Conservation (phyloP, 164 flowering plant genomes). For the Macadamia integrifolia region DNA sequence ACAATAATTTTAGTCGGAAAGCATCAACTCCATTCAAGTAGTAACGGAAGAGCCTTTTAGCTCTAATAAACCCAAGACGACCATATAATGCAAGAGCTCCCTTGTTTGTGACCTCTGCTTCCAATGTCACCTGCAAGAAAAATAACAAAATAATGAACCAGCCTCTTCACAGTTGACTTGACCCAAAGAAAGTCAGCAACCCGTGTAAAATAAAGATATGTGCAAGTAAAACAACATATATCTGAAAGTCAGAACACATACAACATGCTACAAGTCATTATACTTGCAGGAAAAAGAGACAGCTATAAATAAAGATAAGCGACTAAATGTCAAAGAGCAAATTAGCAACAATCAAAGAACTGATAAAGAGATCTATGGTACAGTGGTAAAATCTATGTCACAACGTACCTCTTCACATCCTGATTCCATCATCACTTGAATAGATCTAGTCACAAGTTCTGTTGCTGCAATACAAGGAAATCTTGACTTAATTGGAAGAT, state of each 20-base stretch:
- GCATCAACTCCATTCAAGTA: conserved; percentile 98
- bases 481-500: conserved; percentile 8
- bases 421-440: conserved; percentile 89
- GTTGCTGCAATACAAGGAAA: conserved; percentile 61
- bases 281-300: too few relatives aligned
- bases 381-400: neutral
- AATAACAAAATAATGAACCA: neutral
- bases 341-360: too few relatives aligned
- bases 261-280: too few relatives aligned
- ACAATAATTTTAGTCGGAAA: conserved; percentile 78
- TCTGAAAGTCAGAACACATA: too few relatives aligned
- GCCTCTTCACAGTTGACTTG: neutral
- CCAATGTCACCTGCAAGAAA: conserved; percentile 72
- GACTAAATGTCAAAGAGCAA: too few relatives aligned
- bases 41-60: conserved; percentile 91
- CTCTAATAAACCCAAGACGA: conserved; percentile 91
- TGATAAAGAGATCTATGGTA: neutral
- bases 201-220: too few relatives aligned
- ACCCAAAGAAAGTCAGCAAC: neutral
- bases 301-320: too few relatives aligned
- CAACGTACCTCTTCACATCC: conserved; percentile 93
- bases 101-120: conserved; percentile 97
- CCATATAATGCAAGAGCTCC: conserved; percentile 97
- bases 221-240: too few relatives aligned
- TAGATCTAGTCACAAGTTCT: conserved; percentile 85